Evolutionary conservation across 108 stramenopile genomes (phyloP).

Genomic region (Pseudonitzschia delicatissima): DNA sequence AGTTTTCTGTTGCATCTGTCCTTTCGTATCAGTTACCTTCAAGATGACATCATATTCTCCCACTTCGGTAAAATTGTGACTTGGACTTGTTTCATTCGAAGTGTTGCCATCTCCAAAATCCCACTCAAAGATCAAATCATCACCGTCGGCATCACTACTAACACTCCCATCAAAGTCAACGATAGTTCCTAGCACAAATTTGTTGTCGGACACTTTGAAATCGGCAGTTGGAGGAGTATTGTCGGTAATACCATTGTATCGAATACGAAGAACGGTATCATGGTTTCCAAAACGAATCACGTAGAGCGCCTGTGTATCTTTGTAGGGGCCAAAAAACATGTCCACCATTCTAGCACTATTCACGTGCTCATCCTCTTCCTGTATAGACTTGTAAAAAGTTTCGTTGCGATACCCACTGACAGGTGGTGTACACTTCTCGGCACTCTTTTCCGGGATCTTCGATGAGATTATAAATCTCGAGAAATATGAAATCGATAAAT

Average conservation of each 20-base stretch:
- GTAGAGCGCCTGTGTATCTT: slow-evolving; percentile 11
- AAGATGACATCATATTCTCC: slow-evolving; percentile 13
- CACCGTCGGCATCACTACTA: slow-evolving; percentile 22
- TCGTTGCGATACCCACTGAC: slow-evolving; percentile 1
- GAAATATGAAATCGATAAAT: slow-evolving; percentile 9
- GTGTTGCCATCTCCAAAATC: slow-evolving; percentile 24
- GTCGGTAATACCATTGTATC: slow-evolving; percentile 10
- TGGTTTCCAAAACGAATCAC: not conserved
- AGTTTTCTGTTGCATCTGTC: not conserved
- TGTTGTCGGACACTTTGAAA: not conserved
- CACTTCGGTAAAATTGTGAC: not conserved
- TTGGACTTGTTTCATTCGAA: not conserved
- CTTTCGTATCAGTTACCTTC: slow-evolving; percentile 14
- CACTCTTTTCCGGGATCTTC: slow-evolving; percentile 1
- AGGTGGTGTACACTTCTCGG: slow-evolving; percentile 3
- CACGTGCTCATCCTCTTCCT: not conserved
- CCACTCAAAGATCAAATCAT: slow-evolving; percentile 12
- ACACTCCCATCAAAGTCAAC: slow-evolving; percentile 14
- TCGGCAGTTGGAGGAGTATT: slow-evolving; percentile 11
- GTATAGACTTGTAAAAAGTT: slow-evolving; percentile 3
- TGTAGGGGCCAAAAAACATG: not conserved
- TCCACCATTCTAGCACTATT: slow-evolving; percentile 2
- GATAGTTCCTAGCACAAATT: not conserved
- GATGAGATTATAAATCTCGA: slow-evolving; percentile 6
- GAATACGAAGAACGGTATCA: not conserved